Evolutionary conservation across 768 basidiomycete genomes (phyloP).

Genomic region (Phlebiopsis gigantea): DNA sequence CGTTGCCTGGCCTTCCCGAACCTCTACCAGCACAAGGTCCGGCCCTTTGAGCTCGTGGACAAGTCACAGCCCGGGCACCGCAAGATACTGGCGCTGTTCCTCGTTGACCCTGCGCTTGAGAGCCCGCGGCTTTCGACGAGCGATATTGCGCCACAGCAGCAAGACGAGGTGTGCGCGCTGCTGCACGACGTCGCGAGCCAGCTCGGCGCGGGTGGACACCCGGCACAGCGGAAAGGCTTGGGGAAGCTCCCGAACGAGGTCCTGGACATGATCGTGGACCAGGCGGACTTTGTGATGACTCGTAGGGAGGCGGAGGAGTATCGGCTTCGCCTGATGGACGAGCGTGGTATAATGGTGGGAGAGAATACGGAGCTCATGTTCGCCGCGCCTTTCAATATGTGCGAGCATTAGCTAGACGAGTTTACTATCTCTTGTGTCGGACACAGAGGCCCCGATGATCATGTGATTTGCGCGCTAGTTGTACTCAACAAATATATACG

Average conservation of each 20-base stretch:
- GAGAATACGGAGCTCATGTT: conserved; percentile 9
- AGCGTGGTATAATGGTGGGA: conserved; percentile 13
- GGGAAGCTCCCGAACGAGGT: conserved; percentile 18
- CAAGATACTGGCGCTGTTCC: conserved; percentile 34
- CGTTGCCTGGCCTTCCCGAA: conserved; percentile 33
- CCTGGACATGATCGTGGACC: conserved; percentile 11
- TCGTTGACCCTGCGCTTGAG: conserved; percentile 30
- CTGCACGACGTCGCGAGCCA: conserved; percentile 11
- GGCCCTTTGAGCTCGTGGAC: conserved; percentile 30
- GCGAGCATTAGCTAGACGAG: conserved; percentile 1
- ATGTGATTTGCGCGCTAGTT: no score
- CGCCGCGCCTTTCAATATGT: conserved; percentile 15
- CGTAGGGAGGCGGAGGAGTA: conserved; percentile 10
- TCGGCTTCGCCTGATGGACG: conserved; percentile 18
- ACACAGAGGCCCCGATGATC: no score
- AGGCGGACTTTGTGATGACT: conserved; percentile 4
- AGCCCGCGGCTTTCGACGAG: conserved; percentile 23
- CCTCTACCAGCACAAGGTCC: conserved; percentile 32
- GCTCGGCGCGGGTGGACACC: neutral
- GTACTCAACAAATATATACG: no score
- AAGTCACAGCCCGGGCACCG: conserved; percentile 30
- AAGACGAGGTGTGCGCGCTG: conserved; percentile 21
- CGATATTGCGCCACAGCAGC: conserved; percentile 29
- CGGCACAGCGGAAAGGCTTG: neutral
- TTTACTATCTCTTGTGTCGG: no score